A percentile compares a stretch with the other conserved stretches of the same genome.
These are phyloP conservation scores for Stephanodiscus minutulus DNA, from an alignment of 108 stramenopile genomes.

Conservation along the genomic window DNA sequence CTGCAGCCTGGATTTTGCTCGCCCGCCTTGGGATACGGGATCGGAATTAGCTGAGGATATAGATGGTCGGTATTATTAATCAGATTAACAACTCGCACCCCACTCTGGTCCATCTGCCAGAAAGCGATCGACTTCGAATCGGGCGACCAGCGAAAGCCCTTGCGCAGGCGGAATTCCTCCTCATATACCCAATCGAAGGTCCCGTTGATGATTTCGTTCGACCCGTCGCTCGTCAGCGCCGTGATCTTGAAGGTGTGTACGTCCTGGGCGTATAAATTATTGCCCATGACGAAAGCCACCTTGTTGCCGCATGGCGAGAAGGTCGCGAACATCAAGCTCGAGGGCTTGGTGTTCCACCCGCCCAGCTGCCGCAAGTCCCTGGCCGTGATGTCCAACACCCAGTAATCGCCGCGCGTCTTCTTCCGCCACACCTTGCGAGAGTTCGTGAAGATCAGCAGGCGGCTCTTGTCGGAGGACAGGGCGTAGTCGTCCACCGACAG, in stretches of 20 bases:
- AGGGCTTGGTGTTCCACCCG: constrained; percentile 34
- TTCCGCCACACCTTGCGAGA: constrained; percentile 46
- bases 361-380: constrained; percentile 42
- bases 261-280: constrained; percentile 48
- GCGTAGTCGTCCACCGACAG: constrained; percentile 42
- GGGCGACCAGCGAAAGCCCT: constrained; percentile 39
- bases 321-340: constrained; percentile 48
- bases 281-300: constrained; percentile 36
- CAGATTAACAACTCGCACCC: constrained; percentile 46
- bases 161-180: constrained; percentile 45
- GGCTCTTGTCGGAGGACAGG: constrained; percentile 34
- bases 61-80: constrained; percentile 50
- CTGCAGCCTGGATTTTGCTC: constrained; percentile 42
- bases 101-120: constrained; percentile 46
- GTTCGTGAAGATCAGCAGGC: constrained; percentile 39
- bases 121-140: constrained; percentile 44
- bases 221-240: constrained; percentile 33
- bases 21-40: constrained; percentile 50
- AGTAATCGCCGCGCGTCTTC: constrained; percentile 48
- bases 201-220: constrained; percentile 31
- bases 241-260: constrained; percentile 46
- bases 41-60: constrained; percentile 43
- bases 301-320: constrained; percentile 46
- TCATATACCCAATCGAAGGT: constrained; percentile 53
- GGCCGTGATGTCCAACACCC: constrained; percentile 49